Evolutionary conservation across 1,284 basidiomycete species (phyloP).

Genomic region (Leccinum ponderosum): DNA sequence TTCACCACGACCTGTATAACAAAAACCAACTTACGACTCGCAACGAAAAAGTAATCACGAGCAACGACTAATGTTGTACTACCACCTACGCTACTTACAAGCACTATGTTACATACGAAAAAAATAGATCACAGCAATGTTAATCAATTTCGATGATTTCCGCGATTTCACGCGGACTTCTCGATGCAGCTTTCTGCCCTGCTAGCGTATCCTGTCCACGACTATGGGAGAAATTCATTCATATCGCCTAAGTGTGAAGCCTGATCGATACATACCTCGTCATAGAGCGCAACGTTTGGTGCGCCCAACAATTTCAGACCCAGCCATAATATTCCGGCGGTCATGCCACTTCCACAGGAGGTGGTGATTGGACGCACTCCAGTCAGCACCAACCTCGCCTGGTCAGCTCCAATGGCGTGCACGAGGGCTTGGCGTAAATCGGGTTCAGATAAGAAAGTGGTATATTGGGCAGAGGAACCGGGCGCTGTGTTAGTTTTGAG

Average conservation of each 20-base stretch:
- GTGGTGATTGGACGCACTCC: slow-evolving; percentile 65
- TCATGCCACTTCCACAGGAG: slow-evolving; percentile 95
- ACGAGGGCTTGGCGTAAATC: slow-evolving; percentile 65
- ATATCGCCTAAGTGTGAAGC: slow-evolving; percentile 9
- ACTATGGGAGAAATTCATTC: slow-evolving; percentile 45
- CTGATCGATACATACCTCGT: slow-evolving; percentile 62
- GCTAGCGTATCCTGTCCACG: slow-evolving; percentile 83
- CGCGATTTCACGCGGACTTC: slow-evolving; percentile 35
- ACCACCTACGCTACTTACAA: slow-evolving; percentile 28
- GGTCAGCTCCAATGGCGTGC: slow-evolving; percentile 56
- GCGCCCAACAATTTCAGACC: slow-evolving; percentile 73
- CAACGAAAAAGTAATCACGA: slow-evolving; percentile 18
- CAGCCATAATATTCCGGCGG: slow-evolving; percentile 90
- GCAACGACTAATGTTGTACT: slow-evolving; percentile 33
- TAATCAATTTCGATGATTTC: slow-evolving; percentile 8
- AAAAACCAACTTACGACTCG: slow-evolving; percentile 13
- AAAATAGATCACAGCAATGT: slow-evolving; percentile 8
- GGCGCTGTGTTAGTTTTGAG: slow-evolving; percentile 54
- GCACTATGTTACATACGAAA: slow-evolving; percentile 9
- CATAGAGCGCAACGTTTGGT: slow-evolving; percentile 69
- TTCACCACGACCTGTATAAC: slow-evolving; percentile 18
- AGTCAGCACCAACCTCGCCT: slow-evolving; percentile 53
- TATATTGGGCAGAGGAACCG: slow-evolving; percentile 51
- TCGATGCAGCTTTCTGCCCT: slow-evolving; percentile 63
- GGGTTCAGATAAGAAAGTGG: slow-evolving; percentile 56